phyloP scores from a whole-genome alignment of 805 yeast species.

The Maudiozyma turicensis region DNA sequence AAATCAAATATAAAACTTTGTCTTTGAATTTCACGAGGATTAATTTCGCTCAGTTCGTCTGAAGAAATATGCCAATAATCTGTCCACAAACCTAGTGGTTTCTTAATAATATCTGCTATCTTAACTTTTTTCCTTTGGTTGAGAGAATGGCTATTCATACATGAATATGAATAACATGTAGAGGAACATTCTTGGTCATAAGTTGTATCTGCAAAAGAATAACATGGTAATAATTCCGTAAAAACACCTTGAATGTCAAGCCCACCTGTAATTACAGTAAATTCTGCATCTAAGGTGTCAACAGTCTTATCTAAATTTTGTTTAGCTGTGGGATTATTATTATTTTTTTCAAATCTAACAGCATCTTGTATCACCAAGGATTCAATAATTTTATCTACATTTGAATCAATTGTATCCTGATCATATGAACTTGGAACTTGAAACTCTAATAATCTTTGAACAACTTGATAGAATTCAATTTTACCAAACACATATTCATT shows the following conservation, averaged over 20 bases:
- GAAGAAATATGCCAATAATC: slow-evolving; percentile 54
- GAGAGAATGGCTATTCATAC: slow-evolving; percentile 9
- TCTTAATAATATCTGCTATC: slow-evolving; percentile 29
- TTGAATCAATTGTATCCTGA: slow-evolving; percentile 39
- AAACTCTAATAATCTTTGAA: slow-evolving; percentile 41
- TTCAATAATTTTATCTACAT: slow-evolving; percentile 39
- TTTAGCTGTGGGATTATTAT: not conserved
- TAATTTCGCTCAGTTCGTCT: slow-evolving; percentile 43
- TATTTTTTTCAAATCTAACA: slow-evolving; percentile 30
- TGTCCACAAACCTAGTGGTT: slow-evolving; percentile 47
- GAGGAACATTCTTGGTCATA: slow-evolving; percentile 40
- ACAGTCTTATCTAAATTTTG: slow-evolving; percentile 11
- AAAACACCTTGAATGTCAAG: slow-evolving; percentile 29
- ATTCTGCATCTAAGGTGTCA: slow-evolving; percentile 18
- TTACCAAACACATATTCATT: slow-evolving; percentile 41
- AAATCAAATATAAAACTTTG: slow-evolving; percentile 74
- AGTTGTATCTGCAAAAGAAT: slow-evolving; percentile 19
- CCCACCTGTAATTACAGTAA: slow-evolving; percentile 30
- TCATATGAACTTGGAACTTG: slow-evolving; percentile 41
- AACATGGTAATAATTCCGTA: slow-evolving; percentile 29
- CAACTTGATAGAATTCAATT: slow-evolving; percentile 44
- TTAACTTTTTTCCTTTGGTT: slow-evolving; percentile 18
- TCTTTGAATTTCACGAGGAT: slow-evolving; percentile 43
- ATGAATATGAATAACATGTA: slow-evolving; percentile 36
- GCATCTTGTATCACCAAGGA: slow-evolving; percentile 37